Percentiles rank a stretch among this genome's conserved stretches.
Evolutionary conservation across 2,329 filamentous ascomycete species (phyloP).

Genomic region (Bipolaris bicolor): DNA sequence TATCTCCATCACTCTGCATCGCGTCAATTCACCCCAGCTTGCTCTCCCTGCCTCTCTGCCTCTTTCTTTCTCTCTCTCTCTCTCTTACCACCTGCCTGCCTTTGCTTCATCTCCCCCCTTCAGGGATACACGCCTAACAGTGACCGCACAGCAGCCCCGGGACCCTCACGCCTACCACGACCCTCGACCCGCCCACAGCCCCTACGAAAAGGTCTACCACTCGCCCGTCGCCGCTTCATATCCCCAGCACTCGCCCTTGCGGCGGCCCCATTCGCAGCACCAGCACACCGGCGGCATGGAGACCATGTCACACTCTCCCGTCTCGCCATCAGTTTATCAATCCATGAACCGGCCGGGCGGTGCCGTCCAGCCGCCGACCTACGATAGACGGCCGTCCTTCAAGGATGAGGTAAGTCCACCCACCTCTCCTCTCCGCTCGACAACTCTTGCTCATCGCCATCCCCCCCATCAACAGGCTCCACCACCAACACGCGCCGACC

Average conservation of each 20-base stretch:
- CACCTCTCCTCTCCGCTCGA: background rate
- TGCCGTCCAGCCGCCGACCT: slow-evolving; percentile 43
- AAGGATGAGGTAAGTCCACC: slow-evolving; percentile 46
- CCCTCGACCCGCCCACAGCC: slow-evolving; percentile 39
- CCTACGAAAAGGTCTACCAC: slow-evolving; percentile 49
- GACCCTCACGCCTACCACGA: slow-evolving; percentile 46
- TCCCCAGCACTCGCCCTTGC: slow-evolving; percentile 45
- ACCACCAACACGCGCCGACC: slow-evolving; percentile 81
- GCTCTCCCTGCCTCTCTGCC: background rate
- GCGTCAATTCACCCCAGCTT: slow-evolving; percentile 2
- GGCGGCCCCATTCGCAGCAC: slow-evolving; percentile 47
- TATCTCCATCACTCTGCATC: slow-evolving; percentile 11
- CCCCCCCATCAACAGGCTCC: slow-evolving; percentile 46
- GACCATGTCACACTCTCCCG: slow-evolving; percentile 47
- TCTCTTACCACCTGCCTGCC: background rate
- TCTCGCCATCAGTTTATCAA: slow-evolving; percentile 46
- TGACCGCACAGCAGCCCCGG: slow-evolving; percentile 32
- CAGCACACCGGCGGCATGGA: slow-evolving; percentile 42
- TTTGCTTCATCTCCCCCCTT: slow-evolving; percentile 3
- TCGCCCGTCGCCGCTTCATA: slow-evolving; percentile 44
- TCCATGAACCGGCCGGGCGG: slow-evolving; percentile 34
- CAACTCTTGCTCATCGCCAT: slow-evolving; percentile 26
- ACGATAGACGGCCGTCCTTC: slow-evolving; percentile 39
- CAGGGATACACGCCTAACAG: slow-evolving; percentile 30
- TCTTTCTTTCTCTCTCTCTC: background rate